A percentile compares a stretch with the other conserved stretches of the same genome.
Conservation (phyloP, 768 basidiomycete species). For the Leccinum boreale region DNA sequence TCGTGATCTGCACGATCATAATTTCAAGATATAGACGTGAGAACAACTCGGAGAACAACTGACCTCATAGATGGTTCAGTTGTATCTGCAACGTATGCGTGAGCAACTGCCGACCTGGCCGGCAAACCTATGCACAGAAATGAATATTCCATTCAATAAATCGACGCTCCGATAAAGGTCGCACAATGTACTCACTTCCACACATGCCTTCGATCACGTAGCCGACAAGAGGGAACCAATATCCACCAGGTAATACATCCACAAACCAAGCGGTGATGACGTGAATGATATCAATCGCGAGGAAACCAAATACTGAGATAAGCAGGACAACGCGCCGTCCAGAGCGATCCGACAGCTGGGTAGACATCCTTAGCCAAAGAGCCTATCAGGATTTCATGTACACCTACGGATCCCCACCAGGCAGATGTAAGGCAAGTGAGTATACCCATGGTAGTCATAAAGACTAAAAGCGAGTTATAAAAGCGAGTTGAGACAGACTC, state of each 20-base stretch:
- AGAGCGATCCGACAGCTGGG: slow-evolving; percentile 69
- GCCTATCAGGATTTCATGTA: neutral
- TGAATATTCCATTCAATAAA: neutral
- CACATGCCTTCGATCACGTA: slow-evolving; percentile 64
- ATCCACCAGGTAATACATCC: slow-evolving; percentile 68
- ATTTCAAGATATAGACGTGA: slow-evolving; percentile 1
- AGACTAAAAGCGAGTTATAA: too few species aligned
- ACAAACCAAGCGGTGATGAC: slow-evolving; percentile 61
- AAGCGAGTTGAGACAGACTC: neutral
- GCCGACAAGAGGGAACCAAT: slow-evolving; percentile 72
- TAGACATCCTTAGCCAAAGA: neutral
- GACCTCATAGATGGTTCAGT: slow-evolving; percentile 54
- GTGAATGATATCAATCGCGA: slow-evolving; percentile 63
- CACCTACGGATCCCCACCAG: slow-evolving; percentile 80
- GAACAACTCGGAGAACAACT: slow-evolving; percentile 1
- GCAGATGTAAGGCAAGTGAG: slow-evolving; percentile 76
- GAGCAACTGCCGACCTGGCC: slow-evolving; percentile 46
- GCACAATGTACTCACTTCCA: slow-evolving; percentile 51
- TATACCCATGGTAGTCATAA: slow-evolving; percentile 63
- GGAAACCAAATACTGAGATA: slow-evolving; percentile 55
- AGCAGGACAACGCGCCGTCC: slow-evolving; percentile 69
- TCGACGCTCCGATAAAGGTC: neutral
- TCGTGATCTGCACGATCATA: slow-evolving; percentile 44
- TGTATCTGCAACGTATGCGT: slow-evolving; percentile 72
- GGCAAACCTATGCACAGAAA: slow-evolving; percentile 43